Evolutionary conservation across 2,329 filamentous ascomycete species (phyloP).

Genomic region (Podosphaera leucotricha): DNA sequence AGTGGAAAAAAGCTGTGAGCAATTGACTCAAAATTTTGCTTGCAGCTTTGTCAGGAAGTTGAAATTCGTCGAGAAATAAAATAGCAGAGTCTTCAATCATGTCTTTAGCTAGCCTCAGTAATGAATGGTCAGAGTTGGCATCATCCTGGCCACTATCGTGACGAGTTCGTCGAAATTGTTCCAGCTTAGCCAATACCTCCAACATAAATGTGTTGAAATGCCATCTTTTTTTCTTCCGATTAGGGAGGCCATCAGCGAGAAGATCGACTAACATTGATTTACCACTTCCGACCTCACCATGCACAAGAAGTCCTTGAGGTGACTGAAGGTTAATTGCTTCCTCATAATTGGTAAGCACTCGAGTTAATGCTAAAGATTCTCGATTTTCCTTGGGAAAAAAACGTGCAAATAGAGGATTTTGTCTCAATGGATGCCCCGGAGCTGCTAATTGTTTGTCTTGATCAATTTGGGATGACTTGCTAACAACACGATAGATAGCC

Average conservation of each 20-base stretch:
- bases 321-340: slow-evolving; percentile 48
- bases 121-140: slow-evolving; percentile 31
- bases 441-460: slow-evolving; percentile 22
- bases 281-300: slow-evolving; percentile 61
- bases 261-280: slow-evolving; percentile 73
- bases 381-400: slow-evolving; percentile 31
- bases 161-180: slow-evolving; percentile 28
- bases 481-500: slow-evolving; percentile 28
- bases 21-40: slow-evolving; percentile 61
- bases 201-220: slow-evolving; percentile 80
- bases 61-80: slow-evolving; percentile 63
- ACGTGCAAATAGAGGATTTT: slow-evolving; percentile 33
- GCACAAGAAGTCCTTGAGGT: slow-evolving; percentile 51
- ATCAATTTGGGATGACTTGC: slow-evolving; percentile 11
- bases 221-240: slow-evolving; percentile 47
- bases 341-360: slow-evolving; percentile 46
- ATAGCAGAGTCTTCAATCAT: slow-evolving; percentile 53
- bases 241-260: slow-evolving; percentile 56
- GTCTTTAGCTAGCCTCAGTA: slow-evolving; percentile 53
- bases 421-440: slow-evolving; percentile 29
- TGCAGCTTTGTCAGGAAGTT: slow-evolving; percentile 54
- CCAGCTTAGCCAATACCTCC: slow-evolving; percentile 48
- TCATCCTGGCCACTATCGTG: slow-evolving; percentile 1
- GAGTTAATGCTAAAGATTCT: slow-evolving; percentile 40
- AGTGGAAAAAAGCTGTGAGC: slow-evolving; percentile 58